These are phyloP conservation scores for Fusarium praegraminearum DNA, from an alignment of 2,329 filamentous ascomycete species.

Conservation along the genomic window DNA sequence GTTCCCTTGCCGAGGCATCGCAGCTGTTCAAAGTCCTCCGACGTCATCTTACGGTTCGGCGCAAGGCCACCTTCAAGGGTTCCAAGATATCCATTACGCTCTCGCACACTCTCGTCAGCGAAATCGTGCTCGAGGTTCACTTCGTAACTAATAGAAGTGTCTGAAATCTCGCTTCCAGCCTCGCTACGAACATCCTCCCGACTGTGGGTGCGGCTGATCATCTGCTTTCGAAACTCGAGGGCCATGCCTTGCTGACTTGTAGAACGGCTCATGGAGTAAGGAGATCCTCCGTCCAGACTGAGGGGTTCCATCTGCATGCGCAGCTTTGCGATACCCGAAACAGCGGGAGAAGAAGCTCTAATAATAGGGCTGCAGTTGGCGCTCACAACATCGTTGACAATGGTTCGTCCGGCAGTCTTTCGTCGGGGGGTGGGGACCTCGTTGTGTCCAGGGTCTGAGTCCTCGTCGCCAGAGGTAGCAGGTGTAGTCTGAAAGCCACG, in stretches of 20 bases:
- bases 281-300: slow-evolving; percentile 70
- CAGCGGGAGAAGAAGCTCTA: slow-evolving; percentile 64
- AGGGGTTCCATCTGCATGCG: slow-evolving; percentile 85
- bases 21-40: slow-evolving; percentile 89
- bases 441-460: slow-evolving; percentile 62
- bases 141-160: slow-evolving; percentile 82
- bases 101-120: slow-evolving; percentile 72
- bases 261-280: slow-evolving; percentile 67
- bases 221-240: slow-evolving; percentile 63
- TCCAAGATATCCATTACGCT: slow-evolving; percentile 58
- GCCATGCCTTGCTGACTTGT: slow-evolving; percentile 55
- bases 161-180: slow-evolving; percentile 70
- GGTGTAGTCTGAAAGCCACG: slow-evolving; percentile 69
- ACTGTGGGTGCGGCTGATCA: slow-evolving; percentile 66
- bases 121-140: slow-evolving; percentile 88
- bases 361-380: slow-evolving; percentile 73
- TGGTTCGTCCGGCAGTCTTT: slow-evolving; percentile 54
- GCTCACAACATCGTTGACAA: slow-evolving; percentile 69
- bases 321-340: slow-evolving; percentile 84
- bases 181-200: slow-evolving; percentile 68
- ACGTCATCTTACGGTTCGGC: slow-evolving; percentile 83
- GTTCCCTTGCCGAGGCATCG: slow-evolving; percentile 96
- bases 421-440: slow-evolving; percentile 56
- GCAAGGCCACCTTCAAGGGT: slow-evolving; percentile 67
- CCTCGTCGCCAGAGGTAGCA: slow-evolving; percentile 67